These are phyloP conservation scores for Wallacemonas rigidus DNA, from an alignment of 208 protist species.

Conservation along the genomic window DNA sequence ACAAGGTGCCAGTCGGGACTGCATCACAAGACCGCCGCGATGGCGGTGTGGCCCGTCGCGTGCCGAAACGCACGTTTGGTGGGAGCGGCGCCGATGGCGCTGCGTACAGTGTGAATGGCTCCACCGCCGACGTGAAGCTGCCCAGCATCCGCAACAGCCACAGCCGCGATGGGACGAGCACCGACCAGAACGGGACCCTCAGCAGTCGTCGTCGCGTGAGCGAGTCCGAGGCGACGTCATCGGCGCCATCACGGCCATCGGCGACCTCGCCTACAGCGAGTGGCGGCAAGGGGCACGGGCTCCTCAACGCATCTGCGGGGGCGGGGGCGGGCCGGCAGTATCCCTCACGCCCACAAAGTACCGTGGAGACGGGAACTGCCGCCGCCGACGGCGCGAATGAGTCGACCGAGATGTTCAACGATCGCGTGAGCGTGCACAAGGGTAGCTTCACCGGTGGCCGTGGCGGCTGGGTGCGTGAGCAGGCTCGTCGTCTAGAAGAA, in stretches of 20 bases:
- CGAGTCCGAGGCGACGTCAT: not conserved
- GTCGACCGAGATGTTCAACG: slow-evolving; percentile 1
- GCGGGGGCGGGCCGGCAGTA: not conserved
- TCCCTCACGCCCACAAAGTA: slow-evolving; percentile 7
- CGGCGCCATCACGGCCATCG: not conserved
- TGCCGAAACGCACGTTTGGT: not conserved
- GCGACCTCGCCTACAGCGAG: slow-evolving; percentile 1
- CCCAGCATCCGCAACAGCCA: slow-evolving; percentile 6
- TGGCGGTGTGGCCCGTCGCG: not conserved
- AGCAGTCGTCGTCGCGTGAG: not conserved
- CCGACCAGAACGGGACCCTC: not conserved
- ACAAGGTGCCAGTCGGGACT: not conserved
- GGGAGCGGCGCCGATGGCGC: not conserved
- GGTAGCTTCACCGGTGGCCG: slow-evolving; percentile 10
- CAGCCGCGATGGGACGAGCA: not conserved
- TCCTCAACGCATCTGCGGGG: not conserved
- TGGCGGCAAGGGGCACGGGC: not conserved
- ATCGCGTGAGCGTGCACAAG: slow-evolving; percentile 9
- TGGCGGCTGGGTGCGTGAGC: slow-evolving; percentile 36
- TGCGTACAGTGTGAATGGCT: not conserved
- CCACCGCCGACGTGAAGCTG: not conserved
- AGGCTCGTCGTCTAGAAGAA: slow-evolving; percentile 30
- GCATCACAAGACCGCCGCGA: slow-evolving; percentile 8
- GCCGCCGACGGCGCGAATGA: not conserved
- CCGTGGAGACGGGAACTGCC: not conserved